phyloP scores from a whole-genome alignment of 73 alveolate species.

The Paramecium pentaurelia region DNA sequence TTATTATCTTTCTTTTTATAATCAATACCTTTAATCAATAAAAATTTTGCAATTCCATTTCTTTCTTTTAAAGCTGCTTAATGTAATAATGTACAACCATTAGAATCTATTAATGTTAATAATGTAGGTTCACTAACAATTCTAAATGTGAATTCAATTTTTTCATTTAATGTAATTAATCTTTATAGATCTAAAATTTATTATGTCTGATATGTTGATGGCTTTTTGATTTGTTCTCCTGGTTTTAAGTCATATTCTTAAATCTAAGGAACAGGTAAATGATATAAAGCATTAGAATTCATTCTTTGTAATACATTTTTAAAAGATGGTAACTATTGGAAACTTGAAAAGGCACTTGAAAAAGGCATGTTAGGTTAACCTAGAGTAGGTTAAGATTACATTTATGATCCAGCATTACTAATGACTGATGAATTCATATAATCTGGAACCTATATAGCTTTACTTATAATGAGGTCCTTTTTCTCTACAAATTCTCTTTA shows the following conservation, averaged over 20 bases:
- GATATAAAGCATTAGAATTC: background rate
- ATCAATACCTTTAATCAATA: background rate
- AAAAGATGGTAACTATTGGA: background rate
- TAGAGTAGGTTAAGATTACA: background rate
- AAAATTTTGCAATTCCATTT: background rate
- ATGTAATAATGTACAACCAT: background rate
- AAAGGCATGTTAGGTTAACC: background rate
- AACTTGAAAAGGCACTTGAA: background rate
- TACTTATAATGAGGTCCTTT: background rate
- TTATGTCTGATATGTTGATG: background rate
- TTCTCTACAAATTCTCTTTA: background rate
- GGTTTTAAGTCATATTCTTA: background rate
- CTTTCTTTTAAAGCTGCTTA: background rate
- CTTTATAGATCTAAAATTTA: background rate
- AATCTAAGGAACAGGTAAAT: background rate
- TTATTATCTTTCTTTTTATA: background rate
- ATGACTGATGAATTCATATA: background rate
- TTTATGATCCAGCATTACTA: background rate
- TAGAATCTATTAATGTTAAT: background rate
- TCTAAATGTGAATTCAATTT: background rate
- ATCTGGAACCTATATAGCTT: background rate
- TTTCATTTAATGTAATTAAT: background rate
- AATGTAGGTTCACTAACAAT: background rate
- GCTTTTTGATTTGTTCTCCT: background rate
- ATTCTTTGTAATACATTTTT: background rate